phyloP scores from a whole-genome alignment of 768 basidiomycete species.

The Saitozyma sp. region DNA sequence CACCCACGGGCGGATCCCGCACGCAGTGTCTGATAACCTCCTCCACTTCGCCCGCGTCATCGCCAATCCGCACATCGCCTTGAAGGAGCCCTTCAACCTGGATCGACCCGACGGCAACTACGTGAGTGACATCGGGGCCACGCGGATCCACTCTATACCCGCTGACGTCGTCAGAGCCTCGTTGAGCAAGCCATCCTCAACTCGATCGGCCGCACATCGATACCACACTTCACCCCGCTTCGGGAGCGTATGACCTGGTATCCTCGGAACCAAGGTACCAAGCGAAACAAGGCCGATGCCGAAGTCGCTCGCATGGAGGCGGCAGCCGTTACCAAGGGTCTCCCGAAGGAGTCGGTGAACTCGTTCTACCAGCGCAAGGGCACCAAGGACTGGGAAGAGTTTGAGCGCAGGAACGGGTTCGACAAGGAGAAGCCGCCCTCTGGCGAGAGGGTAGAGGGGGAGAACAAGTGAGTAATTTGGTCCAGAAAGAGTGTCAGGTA shows the following conservation, averaged over 20 bases:
- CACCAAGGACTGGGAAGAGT: not conserved
- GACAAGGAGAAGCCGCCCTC: too few relatives aligned
- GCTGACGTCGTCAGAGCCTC: slow-evolving; percentile 11
- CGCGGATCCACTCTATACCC: too few relatives aligned
- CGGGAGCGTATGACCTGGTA: slow-evolving; percentile 6
- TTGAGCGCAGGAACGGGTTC: too few relatives aligned
- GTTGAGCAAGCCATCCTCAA: slow-evolving; percentile 28
- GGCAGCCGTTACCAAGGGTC: slow-evolving; percentile 15
- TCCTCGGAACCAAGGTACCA: slow-evolving; percentile 21
- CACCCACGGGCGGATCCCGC: slow-evolving; percentile 14
- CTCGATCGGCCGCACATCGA: slow-evolving; percentile 10
- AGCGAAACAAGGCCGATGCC: slow-evolving; percentile 10
- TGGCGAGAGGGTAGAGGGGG: too few relatives aligned
- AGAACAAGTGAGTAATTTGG: too few relatives aligned
- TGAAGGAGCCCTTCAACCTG: slow-evolving; percentile 19
- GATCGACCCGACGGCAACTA: slow-evolving; percentile 30
- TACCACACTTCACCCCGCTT: slow-evolving; percentile 10
- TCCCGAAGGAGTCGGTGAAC: slow-evolving; percentile 13
- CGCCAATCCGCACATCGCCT: slow-evolving; percentile 24
- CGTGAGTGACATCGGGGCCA: slow-evolving; percentile 9
- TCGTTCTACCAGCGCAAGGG: slow-evolving; percentile 17
- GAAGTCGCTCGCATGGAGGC: slow-evolving; percentile 25
- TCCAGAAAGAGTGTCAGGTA: too few relatives aligned
- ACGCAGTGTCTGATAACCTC: slow-evolving; percentile 18
- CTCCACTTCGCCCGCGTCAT: slow-evolving; percentile 24